phyloP scores from a whole-genome alignment of 208 protist genomes.

The Trypanosoma vivax region DNA sequence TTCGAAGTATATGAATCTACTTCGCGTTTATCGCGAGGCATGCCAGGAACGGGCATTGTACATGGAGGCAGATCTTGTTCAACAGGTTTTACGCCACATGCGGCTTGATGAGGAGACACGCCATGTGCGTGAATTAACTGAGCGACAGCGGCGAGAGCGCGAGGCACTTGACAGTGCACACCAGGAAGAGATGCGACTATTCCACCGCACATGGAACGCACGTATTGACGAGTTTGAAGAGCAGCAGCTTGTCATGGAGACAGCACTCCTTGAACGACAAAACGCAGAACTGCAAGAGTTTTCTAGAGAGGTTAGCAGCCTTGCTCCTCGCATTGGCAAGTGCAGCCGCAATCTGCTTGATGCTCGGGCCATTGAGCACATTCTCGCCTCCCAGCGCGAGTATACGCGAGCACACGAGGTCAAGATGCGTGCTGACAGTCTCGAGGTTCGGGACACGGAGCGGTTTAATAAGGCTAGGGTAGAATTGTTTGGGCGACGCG shows the following conservation, averaged over 20 bases:
- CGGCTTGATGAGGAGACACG: constrained; percentile 86
- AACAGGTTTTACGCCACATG: constrained; percentile 84
- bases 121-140: constrained; percentile 78
- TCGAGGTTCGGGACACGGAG: constrained; percentile 69
- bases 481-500: constrained; percentile 50
- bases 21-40: constrained; percentile 69
- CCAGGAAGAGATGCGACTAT: constrained; percentile 80
- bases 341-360: constrained; percentile 77
- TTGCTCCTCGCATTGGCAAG: constrained; percentile 42
- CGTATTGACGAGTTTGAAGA: constrained; percentile 85
- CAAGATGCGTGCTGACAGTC: constrained; percentile 67
- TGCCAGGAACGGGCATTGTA: constrained; percentile 84
- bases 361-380: constrained; percentile 71
- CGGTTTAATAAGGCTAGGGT: constrained; percentile 54
- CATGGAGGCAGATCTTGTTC: constrained; percentile 88
- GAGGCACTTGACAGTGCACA: constrained; percentile 76
- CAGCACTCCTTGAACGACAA: constrained; percentile 81
- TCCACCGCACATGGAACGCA: constrained; percentile 84
- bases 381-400: constrained; percentile 81
- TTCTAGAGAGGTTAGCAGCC: constrained; percentile 59
- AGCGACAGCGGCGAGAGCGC: constrained; percentile 85
- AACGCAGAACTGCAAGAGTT: constrained; percentile 79
- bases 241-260: constrained; percentile 70
- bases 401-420: constrained; percentile 76
- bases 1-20: constrained; percentile 45